Base-by-base conservation (phyloP, 192 early-diverging fungal genomes). In the Spinellus fusiger region DNA sequence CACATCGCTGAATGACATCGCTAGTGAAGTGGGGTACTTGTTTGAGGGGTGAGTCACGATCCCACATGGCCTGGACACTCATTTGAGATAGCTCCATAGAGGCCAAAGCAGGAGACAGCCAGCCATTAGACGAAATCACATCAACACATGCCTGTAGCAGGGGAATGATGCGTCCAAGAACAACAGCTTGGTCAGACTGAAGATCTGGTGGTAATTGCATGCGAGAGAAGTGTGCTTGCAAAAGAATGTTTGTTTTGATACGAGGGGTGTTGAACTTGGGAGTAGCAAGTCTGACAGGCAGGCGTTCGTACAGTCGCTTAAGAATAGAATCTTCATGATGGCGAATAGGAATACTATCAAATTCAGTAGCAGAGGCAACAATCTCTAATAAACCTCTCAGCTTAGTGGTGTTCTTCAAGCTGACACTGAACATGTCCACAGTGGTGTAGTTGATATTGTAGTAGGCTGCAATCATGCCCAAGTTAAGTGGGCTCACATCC, bases 1-100 rank as follows among this genome's bases (percentile, higher is more conserved):
- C 82, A 59, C 86, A 84, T 5, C 84, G 79, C 50, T 84, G 78
- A 70, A 95, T 89, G n/a, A 85, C 59, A 0, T 87, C 84, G 10
- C 51, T 34, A 3, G 79, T 84, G 66, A 99, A 77, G 66, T 89
- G 91, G 49, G 97, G 97, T 10, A 99, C 70, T 77, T 99, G 97
- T 56, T 89, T 86, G 53, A 99, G 74, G 29, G 87, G 87, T 32
- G 93, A 91, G 55, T 96, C 92, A 15, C 84, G 80, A 71, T 98
- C 91, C 97, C 95, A 98, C 49, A 96, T 80, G 0, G 94, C 94
- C 74, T 99, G 97, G 15, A 99, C 94, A 31, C 73, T 76, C 95
- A 98, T 98, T 76, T 99, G 97, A 29, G 89, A 85, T 71, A 99
- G 66, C 68, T 99, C 97, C 97, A 99, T 99, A 15, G 93, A 77